A percentile compares a stretch with the other conserved stretches of the same genome.
Conservation (phyloP, 2,329 filamentous ascomycete genomes). For the Sporothrix protearum region DNA sequence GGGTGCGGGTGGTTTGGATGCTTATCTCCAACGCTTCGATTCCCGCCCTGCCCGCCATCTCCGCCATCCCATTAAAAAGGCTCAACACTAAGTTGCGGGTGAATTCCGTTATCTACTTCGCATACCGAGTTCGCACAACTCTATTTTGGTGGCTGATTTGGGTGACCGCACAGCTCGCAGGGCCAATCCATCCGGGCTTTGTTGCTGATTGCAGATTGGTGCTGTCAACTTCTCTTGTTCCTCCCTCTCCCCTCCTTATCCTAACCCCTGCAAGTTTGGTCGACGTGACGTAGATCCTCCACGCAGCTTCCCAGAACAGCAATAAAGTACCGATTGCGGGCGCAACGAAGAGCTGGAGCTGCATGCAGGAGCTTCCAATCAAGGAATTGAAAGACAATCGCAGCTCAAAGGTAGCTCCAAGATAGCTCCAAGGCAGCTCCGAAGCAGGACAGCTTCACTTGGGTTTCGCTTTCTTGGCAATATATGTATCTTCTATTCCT, state of each 20-base stretch:
- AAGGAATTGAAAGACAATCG: background rate
- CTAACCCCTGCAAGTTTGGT: background rate
- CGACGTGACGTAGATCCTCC: background rate
- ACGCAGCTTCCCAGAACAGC: conserved; percentile 24
- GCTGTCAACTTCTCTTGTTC: background rate
- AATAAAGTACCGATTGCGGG: conserved; percentile 10
- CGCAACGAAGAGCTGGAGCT: background rate
- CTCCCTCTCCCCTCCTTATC: background rate
- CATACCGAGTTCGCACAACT: background rate
- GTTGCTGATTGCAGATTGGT: conserved; percentile 5
- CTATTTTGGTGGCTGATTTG: background rate
- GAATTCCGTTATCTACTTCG: background rate
- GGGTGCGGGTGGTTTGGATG: background rate
- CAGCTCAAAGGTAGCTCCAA: background rate
- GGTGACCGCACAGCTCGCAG: background rate
- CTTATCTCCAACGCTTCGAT: background rate
- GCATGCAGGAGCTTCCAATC: background rate
- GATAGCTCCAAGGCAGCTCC: background rate
- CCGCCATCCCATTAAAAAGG: background rate
- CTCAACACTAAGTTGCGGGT: background rate
- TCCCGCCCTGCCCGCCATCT: background rate
- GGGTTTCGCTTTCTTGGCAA: background rate
- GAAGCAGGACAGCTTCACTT: background rate
- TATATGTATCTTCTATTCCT: background rate
- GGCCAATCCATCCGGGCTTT: background rate